Conservation (phyloP, 2,329 filamentous ascomycete species). For the Cercospora zeae-maydis region DNA sequence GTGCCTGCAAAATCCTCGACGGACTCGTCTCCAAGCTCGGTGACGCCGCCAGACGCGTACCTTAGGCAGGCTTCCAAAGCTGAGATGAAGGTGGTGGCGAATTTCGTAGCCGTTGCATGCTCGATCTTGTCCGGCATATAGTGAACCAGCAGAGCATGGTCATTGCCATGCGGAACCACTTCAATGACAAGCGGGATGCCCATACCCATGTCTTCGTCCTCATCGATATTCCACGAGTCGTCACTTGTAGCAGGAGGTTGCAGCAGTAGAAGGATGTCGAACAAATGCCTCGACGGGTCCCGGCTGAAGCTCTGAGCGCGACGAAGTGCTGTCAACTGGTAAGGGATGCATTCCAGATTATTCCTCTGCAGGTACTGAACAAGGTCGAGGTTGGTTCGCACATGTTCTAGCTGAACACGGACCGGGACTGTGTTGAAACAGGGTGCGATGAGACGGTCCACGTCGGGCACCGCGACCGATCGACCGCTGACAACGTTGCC, state of each 20-base stretch:
- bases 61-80: slow-evolving; percentile 28
- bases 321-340: slow-evolving; percentile 73
- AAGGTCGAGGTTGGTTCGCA: slow-evolving; percentile 54
- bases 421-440: slow-evolving; percentile 89
- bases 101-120: slow-evolving; percentile 32
- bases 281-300: slow-evolving; percentile 55
- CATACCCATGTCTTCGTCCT: slow-evolving; percentile 63
- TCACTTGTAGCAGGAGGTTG: slow-evolving; percentile 57
- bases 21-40: slow-evolving; percentile 19
- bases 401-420: slow-evolving; percentile 53
- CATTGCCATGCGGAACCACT: slow-evolving; percentile 56
- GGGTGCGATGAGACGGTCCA: slow-evolving; percentile 75
- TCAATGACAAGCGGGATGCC: slow-evolving; percentile 71
- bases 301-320: slow-evolving; percentile 57
- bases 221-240: slow-evolving; percentile 54
- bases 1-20: slow-evolving; percentile 16
- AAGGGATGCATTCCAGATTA: slow-evolving; percentile 60
- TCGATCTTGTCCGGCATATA: slow-evolving; percentile 61
- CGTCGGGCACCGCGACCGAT: slow-evolving; percentile 59
- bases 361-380: slow-evolving; percentile 58
- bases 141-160: slow-evolving; percentile 48
- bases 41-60: slow-evolving; percentile 30
- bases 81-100: slow-evolving; percentile 33
- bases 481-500: slow-evolving; percentile 82
- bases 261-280: slow-evolving; percentile 76